These are phyloP conservation scores for Capronia coronata DNA, from an alignment of 2,329 filamentous ascomycete species.

Conservation along the genomic window DNA sequence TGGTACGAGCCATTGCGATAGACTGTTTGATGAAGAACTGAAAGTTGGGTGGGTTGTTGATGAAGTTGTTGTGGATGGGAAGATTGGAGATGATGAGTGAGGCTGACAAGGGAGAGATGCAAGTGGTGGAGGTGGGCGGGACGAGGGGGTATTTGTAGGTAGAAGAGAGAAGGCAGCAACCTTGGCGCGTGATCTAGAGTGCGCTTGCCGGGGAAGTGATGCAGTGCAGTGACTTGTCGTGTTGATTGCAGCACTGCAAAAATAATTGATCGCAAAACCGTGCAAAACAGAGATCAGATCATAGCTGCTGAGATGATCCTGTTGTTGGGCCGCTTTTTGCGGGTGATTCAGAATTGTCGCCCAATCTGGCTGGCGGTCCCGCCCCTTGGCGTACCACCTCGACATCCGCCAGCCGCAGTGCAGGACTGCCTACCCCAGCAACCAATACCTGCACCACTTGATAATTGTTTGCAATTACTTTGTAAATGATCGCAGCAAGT, in stretches of 20 bases:
- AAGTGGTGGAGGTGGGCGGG: conserved; percentile 25
- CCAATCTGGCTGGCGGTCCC: conserved; percentile 18
- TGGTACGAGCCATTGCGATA: conserved; percentile 45
- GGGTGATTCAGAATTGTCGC: conserved; percentile 19
- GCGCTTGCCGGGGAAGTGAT: background rate
- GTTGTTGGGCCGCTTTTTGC: conserved; percentile 9
- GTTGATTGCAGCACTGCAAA: no score
- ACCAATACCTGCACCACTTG: background rate
- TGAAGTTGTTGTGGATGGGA: conserved; percentile 32
- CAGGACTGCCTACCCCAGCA: conserved; percentile 3
- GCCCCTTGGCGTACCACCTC: conserved; percentile 25
- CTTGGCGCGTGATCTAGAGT: conserved; percentile 23
- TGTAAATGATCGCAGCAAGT: conserved; percentile 12
- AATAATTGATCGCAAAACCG: conserved; percentile 4
- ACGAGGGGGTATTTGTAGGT: conserved; percentile 26
- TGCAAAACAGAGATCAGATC: conserved; percentile 23
- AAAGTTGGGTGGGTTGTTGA: conserved; percentile 12
- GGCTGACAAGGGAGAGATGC: conserved; percentile 29
- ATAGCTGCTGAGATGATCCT: conserved; percentile 15
- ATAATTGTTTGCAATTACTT: conserved; percentile 14
- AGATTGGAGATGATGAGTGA: conserved; percentile 33
- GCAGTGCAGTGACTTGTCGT: conserved; percentile 16
- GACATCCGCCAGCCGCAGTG: conserved; percentile 8
- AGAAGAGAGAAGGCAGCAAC: conserved; percentile 26
- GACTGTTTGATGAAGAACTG: conserved; percentile 25